Base-by-base conservation (phyloP, 768 basidiomycete genomes). In the Collybiopsis confluens region DNA sequence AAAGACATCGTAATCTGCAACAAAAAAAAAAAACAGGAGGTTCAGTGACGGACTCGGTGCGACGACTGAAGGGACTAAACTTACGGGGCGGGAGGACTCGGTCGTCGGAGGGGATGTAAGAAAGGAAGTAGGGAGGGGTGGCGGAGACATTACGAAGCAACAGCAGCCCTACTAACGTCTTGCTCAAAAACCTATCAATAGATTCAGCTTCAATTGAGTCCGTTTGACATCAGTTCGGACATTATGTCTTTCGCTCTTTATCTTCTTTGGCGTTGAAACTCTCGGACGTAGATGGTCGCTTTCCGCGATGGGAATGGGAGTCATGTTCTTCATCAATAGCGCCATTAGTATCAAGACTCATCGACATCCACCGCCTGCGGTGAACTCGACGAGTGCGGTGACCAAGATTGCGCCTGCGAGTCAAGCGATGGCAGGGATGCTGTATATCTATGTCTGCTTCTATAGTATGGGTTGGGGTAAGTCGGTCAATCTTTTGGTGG, bases 181-280 rank as follows among this genome's bases (percentile, higher is more conserved):
- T 45, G 27, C 27, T 11, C 24, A 26, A 13, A 15, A n/a, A n/a
- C n/a, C n/a, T n/a, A n/a, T n/a, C n/a, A n/a, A n/a, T n/a, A n/a
- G n/a, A 28, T n/a, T n/a, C n/a, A n/a, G n/a, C n/a, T n/a, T n/a
- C n/a, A n/a, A n/a, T n/a, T n/a, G n/a, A n/a, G n/a, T n/a, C n/a
- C n/a, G n/a, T n/a, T 46, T 46, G 45, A 46, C 45, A 28, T 46
- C n/a, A n/a, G n/a, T n/a, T n/a, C n/a, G n/a, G n/a, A n/a, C n/a
- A n/a, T n/a, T n/a, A n/a, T n/a, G n/a, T n/a, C n/a, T n/a, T 0
- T 53, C 76, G 1, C 37, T 88, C 55, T 88, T 86, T 65, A 76
- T 90, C n/a, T 82, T 83, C 66, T 77, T 84, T 65, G 70, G 83
- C 35, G 84, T 85, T 45, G 88, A 91, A 57, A 69, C 74, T 18